phyloP scores from a whole-genome alignment of 2,329 filamentous ascomycete genomes.

The Chrysoporthe cubensis region DNA sequence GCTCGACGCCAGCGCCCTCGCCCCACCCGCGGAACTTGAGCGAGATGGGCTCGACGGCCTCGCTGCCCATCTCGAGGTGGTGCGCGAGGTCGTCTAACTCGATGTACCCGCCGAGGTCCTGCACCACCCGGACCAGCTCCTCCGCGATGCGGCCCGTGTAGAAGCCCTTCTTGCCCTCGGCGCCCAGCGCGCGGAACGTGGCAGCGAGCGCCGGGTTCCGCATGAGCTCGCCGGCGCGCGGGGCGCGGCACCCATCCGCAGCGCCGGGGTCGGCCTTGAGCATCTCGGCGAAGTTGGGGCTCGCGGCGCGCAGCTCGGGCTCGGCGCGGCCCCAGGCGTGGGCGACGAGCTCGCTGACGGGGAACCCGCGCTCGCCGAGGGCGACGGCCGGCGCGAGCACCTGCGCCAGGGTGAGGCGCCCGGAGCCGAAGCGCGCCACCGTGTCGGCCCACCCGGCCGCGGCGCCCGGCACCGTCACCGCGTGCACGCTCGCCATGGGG shows the following conservation, averaged over 20 bases:
- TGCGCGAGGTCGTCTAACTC: constrained; percentile 79
- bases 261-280: constrained; percentile 76
- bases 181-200: constrained; percentile 79
- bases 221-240: constrained; percentile 83
- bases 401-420: constrained; percentile 75
- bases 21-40: constrained; percentile 73
- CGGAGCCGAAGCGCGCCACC: constrained; percentile 86
- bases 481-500: constrained; percentile 75
- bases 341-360: constrained; percentile 80
- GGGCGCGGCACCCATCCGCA: constrained; percentile 70
- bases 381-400: constrained; percentile 83
- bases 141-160: constrained; percentile 85
- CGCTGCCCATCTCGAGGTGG: constrained; percentile 70
- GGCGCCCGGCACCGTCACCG: constrained; percentile 87
- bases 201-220: constrained; percentile 79
- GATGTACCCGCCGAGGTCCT: constrained; percentile 76
- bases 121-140: constrained; percentile 77
- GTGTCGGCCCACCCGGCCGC: constrained; percentile 93
- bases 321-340: constrained; percentile 75
- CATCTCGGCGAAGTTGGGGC: constrained; percentile 86
- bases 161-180: constrained; percentile 86
- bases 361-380: constrained; percentile 85
- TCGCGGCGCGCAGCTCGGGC: constrained; percentile 67
- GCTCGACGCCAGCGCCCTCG: constrained; percentile 55
- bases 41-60: constrained; percentile 84